These are phyloP conservation scores for Termitomyces sp. DNA, from an alignment of 768 basidiomycete species.

Conservation along the genomic window DNA sequence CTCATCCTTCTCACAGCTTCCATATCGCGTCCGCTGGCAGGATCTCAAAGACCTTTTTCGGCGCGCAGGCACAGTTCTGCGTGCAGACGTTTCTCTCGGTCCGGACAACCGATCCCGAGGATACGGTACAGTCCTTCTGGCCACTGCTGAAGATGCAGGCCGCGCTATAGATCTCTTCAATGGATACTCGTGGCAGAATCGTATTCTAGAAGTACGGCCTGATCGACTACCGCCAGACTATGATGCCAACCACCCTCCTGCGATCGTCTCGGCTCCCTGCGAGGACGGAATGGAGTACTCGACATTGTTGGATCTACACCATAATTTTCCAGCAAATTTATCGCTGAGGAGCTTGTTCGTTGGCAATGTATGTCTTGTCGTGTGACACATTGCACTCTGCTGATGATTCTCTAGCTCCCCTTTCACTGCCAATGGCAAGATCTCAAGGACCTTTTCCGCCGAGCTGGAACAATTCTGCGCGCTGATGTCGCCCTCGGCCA, in stretches of 20 bases:
- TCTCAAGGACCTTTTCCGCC: constrained; percentile 92
- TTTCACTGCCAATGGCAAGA: constrained; percentile 99
- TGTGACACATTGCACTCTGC: not conserved
- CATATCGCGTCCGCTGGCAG: constrained; percentile 98
- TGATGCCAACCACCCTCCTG: constrained; percentile 35
- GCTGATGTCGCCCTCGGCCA: constrained; percentile 88
- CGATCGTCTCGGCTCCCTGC: constrained; percentile 12
- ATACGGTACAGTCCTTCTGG: constrained; percentile 92
- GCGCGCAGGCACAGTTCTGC: constrained; percentile 85
- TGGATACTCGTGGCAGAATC: constrained; percentile 95
- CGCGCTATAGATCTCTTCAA: constrained; percentile 96
- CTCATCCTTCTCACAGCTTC: constrained; percentile 55
- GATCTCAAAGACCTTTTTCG: constrained; percentile 98
- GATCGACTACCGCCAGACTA: constrained; percentile 76
- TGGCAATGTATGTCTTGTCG: constrained; percentile 67
- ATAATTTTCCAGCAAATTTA: constrained; percentile 25
- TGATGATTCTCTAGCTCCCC: constrained; percentile 57
- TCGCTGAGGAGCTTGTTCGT: constrained; percentile 72
- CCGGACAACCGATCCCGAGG: constrained; percentile 92
- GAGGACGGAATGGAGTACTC: constrained; percentile 17
- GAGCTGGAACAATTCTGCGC: constrained; percentile 85
- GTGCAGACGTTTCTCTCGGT: constrained; percentile 75
- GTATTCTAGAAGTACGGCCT: constrained; percentile 87
- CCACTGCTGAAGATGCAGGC: constrained; percentile 91
- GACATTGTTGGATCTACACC: constrained; percentile 26